A percentile compares a stretch with the other conserved stretches of the same genome.
Evolutionary conservation across 78 protist genomes (phyloP).

Genomic region (Chrysochromulina tobinii): DNA sequence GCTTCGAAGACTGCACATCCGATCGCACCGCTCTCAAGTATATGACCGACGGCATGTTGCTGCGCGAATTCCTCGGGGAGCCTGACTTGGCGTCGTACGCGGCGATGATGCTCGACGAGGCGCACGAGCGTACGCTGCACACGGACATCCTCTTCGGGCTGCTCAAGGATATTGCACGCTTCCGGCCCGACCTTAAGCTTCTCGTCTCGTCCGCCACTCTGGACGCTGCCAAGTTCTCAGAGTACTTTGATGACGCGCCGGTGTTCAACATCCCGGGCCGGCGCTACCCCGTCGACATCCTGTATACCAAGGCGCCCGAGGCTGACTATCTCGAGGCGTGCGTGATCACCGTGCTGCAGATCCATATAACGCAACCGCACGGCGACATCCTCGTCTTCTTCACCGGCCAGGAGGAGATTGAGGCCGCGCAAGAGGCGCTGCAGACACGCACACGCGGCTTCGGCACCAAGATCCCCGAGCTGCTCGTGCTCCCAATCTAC

Average conservation of each 20-base stretch:
- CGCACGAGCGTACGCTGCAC: conserved; percentile 98
- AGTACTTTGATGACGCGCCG: conserved; percentile 92
- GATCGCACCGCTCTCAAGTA: conserved; percentile 84
- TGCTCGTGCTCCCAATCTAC: conserved; percentile 91
- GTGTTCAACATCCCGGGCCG: conserved; percentile 83
- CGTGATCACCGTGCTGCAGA: conserved; percentile 91
- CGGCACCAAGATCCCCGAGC: conserved; percentile 84
- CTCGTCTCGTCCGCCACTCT: conserved; percentile 94
- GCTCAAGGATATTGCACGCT: conserved; percentile 80
- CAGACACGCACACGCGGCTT: conserved; percentile 73
- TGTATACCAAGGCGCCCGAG: conserved; percentile 95
- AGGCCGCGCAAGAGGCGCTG: conserved; percentile 79
- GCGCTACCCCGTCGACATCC: conserved; percentile 86
- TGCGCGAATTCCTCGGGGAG: conserved; percentile 89
- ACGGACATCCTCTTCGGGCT: conserved; percentile 96
- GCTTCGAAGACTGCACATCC: conserved; percentile 92
- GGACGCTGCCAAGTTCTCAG: conserved; percentile 92
- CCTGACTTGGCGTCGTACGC: conserved; percentile 84
- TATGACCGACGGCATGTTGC: conserved; percentile 98
- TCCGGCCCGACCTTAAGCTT: conserved; percentile 85
- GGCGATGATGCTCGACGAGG: conserved; percentile 97
- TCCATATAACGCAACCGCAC: conserved; percentile 89
- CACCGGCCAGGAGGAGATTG: conserved; percentile 98
- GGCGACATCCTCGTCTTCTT: conserved; percentile 93
- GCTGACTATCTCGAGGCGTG: conserved; percentile 96